A percentile compares a stretch with the other conserved stretches of the same genome.
Evolutionary conservation across 1,284 basidiomycete genomes (phyloP).

Genomic region (Xanthoconium separans): DNA sequence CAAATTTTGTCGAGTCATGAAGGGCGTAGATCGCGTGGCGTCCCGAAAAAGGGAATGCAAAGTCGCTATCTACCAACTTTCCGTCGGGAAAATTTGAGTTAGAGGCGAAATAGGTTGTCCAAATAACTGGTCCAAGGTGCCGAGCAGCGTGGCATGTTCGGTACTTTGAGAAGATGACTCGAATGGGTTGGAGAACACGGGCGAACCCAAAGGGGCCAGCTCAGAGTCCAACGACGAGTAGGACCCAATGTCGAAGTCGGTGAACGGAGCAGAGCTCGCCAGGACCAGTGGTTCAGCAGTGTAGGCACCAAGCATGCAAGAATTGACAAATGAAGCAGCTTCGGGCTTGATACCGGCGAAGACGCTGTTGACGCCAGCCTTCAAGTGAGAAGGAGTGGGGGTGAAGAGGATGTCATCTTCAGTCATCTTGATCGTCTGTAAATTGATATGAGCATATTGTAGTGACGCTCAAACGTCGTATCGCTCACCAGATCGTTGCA

Average conservation of each 20-base stretch:
- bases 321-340: conserved; percentile 26
- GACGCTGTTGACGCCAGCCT: conserved; percentile 20
- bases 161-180: conserved; percentile 12
- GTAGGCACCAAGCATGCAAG: conserved; percentile 25
- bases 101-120: conserved; percentile 28
- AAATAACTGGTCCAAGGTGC: conserved; percentile 31
- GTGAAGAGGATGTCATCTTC: neutral
- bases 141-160: conserved; percentile 15
- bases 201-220: conserved; percentile 22
- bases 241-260: conserved; percentile 10
- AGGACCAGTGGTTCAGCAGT: neutral
- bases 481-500: conserved; percentile 15
- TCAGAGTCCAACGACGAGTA: conserved; percentile 5
- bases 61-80: conserved; percentile 21
- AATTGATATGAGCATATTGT: conserved; percentile 10
- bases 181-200: conserved; percentile 33
- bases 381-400: conserved; percentile 24
- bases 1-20: conserved; percentile 4
- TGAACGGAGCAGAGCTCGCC: conserved; percentile 6
- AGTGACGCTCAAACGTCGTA: neutral
- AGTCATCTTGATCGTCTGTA: conserved; percentile 10
- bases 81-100: conserved; percentile 9
- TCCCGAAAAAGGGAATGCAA: neutral
- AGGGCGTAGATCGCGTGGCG: neutral
- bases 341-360: conserved; percentile 35